Evolutionary conservation across 1,139 yeast species (phyloP).

Genomic region (Magnusiomyces sp.): DNA sequence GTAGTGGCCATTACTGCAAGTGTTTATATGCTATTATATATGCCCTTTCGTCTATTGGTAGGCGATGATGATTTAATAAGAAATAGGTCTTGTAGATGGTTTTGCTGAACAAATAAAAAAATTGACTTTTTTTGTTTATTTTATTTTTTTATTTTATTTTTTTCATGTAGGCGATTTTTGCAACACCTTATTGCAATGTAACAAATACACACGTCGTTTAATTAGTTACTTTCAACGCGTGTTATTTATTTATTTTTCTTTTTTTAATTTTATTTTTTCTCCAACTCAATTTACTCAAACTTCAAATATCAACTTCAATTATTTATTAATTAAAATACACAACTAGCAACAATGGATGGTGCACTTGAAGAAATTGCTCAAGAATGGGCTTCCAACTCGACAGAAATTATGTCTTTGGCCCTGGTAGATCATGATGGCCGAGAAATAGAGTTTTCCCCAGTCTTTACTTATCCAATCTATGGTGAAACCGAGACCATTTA

Average conservation of each 20-base stretch:
- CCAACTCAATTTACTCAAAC: no score
- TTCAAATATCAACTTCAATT: background rate
- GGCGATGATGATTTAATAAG: no score
- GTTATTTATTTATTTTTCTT: background rate
- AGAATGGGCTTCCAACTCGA: constrained; percentile 61
- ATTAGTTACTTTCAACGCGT: background rate
- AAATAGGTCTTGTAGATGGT: no score
- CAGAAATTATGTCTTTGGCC: constrained; percentile 50
- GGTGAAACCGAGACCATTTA: constrained; percentile 86
- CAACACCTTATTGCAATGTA: no score
- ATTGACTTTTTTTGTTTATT: background rate
- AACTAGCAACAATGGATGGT: constrained; percentile 1
- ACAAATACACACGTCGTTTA: no score
- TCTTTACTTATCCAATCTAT: constrained; percentile 83
- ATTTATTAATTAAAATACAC: background rate
- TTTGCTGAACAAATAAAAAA: background rate
- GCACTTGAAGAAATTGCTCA: constrained; percentile 33
- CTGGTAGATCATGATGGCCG: constrained; percentile 25
- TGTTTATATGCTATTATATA: constrained; percentile 9
- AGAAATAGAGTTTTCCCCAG: constrained; percentile 41
- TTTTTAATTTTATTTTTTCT: background rate
- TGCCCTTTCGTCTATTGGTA: background rate
- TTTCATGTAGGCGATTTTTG: no score
- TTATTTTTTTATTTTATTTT: background rate
- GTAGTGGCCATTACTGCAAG: background rate